Conservation (phyloP, 2,329 filamentous ascomycete species). For the Didymella pinodella region DNA sequence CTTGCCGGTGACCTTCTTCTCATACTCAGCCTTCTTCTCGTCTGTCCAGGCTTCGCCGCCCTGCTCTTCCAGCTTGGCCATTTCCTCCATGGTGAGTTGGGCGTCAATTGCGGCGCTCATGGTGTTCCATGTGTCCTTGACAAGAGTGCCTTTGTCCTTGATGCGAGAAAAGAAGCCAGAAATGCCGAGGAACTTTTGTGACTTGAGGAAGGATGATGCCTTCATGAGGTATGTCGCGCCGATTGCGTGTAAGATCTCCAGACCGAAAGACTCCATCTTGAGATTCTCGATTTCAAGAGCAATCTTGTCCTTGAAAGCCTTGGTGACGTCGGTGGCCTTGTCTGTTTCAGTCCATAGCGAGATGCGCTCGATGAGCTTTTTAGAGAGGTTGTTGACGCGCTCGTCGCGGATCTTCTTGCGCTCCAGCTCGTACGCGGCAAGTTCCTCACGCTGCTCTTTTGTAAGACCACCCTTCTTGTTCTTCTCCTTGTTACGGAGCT, state of each 20-base stretch:
- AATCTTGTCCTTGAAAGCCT: constrained; percentile 92
- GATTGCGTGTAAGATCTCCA: constrained; percentile 95
- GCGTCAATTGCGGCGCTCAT: constrained; percentile 96
- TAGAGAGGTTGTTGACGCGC: constrained; percentile 81
- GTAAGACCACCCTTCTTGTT: constrained; percentile 88
- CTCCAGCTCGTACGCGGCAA: constrained; percentile 88
- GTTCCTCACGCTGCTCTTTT: constrained; percentile 92
- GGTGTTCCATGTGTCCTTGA: constrained; percentile 98
- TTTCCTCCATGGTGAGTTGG: constrained; percentile 98
- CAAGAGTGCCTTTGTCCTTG: constrained; percentile 94
- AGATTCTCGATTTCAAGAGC: constrained; percentile 94
- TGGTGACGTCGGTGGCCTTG: constrained; percentile 82
- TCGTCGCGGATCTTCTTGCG: constrained; percentile 84
- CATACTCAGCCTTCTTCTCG: constrained; percentile 94
- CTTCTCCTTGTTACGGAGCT: constrained; percentile 81
- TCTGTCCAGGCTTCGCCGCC: constrained; percentile 98
- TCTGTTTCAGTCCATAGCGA: constrained; percentile 98
- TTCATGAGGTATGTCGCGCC: constrained; percentile 90
- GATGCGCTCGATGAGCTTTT: constrained; percentile 88
- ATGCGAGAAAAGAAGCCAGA: constrained; percentile 92
- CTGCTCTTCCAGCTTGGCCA: constrained; percentile 93
- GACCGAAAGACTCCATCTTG: constrained; percentile 98
- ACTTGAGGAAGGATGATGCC: constrained; percentile 85
- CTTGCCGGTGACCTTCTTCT: constrained; percentile 95
- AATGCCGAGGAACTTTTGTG: constrained; percentile 95